Conservation (phyloP, 2,329 filamentous ascomycete genomes). For the Anthostomella pinea region DNA sequence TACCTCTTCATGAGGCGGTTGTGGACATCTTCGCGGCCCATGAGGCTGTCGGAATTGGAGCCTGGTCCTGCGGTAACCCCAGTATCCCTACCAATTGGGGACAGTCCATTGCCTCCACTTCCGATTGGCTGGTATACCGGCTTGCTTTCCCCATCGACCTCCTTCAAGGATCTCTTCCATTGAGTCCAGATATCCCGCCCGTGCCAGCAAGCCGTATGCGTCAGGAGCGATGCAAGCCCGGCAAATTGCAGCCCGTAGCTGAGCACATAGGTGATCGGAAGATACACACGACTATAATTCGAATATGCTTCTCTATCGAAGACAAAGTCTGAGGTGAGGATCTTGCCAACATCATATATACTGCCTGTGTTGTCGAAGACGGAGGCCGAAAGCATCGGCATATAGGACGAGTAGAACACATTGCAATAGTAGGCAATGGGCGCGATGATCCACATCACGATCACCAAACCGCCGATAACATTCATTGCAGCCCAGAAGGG, state of each 20-base stretch:
- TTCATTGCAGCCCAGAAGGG: slow-evolving; percentile 87
- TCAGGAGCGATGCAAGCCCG: slow-evolving; percentile 72
- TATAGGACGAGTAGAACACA: slow-evolving; percentile 75
- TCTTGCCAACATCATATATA: slow-evolving; percentile 77
- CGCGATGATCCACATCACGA: slow-evolving; percentile 83
- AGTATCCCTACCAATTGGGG: slow-evolving; percentile 19
- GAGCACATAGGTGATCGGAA: slow-evolving; percentile 83
- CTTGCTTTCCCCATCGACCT: slow-evolving; percentile 53
- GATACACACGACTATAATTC: slow-evolving; percentile 78
- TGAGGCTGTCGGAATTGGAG: slow-evolving; percentile 50
- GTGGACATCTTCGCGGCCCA: slow-evolving; percentile 77
- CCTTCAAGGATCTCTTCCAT: slow-evolving; percentile 66
- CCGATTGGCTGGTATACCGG: slow-evolving; percentile 51
- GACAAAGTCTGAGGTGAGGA: slow-evolving; percentile 72
- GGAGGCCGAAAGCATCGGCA: slow-evolving; percentile 80
- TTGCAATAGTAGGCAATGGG: slow-evolving; percentile 81
- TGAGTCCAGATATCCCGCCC: slow-evolving; percentile 78
- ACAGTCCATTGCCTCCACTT: slow-evolving; percentile 19
- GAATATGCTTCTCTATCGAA: slow-evolving; percentile 76
- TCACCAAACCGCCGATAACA: slow-evolving; percentile 73
- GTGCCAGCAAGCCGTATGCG: slow-evolving; percentile 82
- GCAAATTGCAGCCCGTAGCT: slow-evolving; percentile 88
- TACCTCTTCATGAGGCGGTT: slow-evolving; percentile 81
- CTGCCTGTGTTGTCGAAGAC: slow-evolving; percentile 84
- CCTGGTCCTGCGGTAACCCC: slow-evolving; percentile 29